phyloP scores from a whole-genome alignment of 345 rosid genomes.

The Mallotus nudiflorus region DNA sequence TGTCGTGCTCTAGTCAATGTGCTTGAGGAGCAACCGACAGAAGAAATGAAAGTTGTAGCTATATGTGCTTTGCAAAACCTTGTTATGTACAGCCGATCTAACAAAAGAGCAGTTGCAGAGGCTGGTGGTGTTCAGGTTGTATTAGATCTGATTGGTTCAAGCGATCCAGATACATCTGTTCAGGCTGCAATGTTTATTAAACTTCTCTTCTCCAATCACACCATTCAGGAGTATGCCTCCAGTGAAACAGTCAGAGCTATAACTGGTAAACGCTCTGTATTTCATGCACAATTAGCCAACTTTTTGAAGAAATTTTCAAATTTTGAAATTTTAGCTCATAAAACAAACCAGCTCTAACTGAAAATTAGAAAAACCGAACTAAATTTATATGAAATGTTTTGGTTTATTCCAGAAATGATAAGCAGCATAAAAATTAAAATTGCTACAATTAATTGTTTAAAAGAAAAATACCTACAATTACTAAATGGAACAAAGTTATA shows the following conservation, averaged over 20 bases:
- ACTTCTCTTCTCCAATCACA: constrained; percentile 91
- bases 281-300: constrained; percentile 1
- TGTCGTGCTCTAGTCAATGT: constrained; percentile 97
- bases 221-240: constrained; percentile 98
- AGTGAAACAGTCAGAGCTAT: constrained; percentile 98
- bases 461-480: not conserved
- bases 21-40: constrained; percentile 98
- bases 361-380: not conserved
- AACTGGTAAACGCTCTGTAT: constrained; percentile 62
- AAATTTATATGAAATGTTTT: not conserved
- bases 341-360: too few species aligned
- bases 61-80: constrained; percentile 98
- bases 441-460: not conserved
- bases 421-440: not conserved
- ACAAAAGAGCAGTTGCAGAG: constrained; percentile 99
- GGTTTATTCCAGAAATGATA: not conserved
- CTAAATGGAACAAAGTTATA: not conserved
- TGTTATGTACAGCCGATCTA: constrained; percentile 91
- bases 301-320: not conserved
- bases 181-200: constrained; percentile 99
- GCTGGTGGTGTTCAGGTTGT: constrained; percentile 99
- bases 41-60: constrained; percentile 99
- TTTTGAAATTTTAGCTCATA: not conserved
- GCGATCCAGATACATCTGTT: constrained; percentile 90
- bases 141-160: constrained; percentile 89